Conservation (phyloP, 2,329 filamentous ascomycete genomes). For the Chalaropsis thielavioides region DNA sequence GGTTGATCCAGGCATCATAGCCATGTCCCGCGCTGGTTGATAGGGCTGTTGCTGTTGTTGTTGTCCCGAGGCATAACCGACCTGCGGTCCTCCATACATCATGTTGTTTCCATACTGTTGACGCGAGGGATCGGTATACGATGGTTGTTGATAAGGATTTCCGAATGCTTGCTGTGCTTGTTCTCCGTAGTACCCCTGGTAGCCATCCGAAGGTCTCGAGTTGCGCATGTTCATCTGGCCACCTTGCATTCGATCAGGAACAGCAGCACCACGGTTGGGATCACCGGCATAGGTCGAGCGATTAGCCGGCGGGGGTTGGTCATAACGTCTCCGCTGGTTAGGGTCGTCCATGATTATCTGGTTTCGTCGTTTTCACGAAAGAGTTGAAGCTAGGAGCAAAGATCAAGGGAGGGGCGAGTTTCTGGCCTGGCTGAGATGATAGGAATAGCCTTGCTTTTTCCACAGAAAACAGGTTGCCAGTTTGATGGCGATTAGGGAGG, state of each 20-base stretch:
- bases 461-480: background rate
- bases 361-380: background rate
- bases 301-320: background rate
- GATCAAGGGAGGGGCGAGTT: background rate
- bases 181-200: constrained; percentile 1
- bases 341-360: constrained; percentile 4
- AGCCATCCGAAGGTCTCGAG: constrained; percentile 3
- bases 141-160: constrained; percentile 4
- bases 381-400: background rate
- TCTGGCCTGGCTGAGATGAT: background rate
- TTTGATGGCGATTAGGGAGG: background rate
- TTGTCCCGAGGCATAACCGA: background rate
- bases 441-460: background rate
- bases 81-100: background rate
- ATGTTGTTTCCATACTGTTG: background rate
- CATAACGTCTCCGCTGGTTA: constrained; percentile 10
- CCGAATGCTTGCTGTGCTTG: background rate
- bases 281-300: constrained; percentile 3
- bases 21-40: constrained; percentile 2
- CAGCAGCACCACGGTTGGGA: background rate
- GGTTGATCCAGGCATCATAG: background rate
- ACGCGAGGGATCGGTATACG: constrained; percentile 4
- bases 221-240: background rate
- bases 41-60: constrained; percentile 4
- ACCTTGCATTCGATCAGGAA: constrained; percentile 6